Base-by-base conservation (phyloP, 805 yeast genomes). In the Maudiozyma turicensis region DNA sequence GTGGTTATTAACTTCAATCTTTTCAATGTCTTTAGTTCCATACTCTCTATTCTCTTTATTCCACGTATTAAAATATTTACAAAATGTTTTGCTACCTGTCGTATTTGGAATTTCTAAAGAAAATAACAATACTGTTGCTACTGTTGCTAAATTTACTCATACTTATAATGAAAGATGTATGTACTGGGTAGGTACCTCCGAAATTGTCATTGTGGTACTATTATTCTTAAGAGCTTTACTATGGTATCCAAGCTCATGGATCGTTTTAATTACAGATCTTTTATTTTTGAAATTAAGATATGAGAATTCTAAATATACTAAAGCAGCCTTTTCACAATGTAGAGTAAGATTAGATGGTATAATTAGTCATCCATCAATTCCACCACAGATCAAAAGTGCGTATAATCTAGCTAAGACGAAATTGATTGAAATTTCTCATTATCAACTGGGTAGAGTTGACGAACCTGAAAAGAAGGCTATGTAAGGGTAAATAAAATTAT, bases 41-140 rank as follows among this genome's bases (percentile, higher is more conserved):
- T 88, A 85, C 61, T 71, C 79, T 43, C 70, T 86, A 49, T 90
- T 84, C 66, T 83, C 96, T 7, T 62, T 81, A 15, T 89, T 91
- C 78, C 97, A 90, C 64, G 81, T 80, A 9, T 71, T 89, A 59
- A 81, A 84, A 15, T 91, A 86, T 70, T 54, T 76, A 48, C 79
- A 84, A 57, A 73, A 80, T 40, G 76, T 74, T 54, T 55, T 91
- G 49, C 71, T 90, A 47, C 95, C 97, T 39, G 71, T 78, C 6
- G 67, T 80, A 28, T 57, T 61, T 7, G 52, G 53, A 15, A 41
- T 58, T 20, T 55, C 51, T 15, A 49, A 53, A n/a, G 58, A 57
- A 40, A 58, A 55, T 31, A 57, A 74, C 76, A 48, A 47, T 28
- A 31, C 50, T n/a, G 51, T 60, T 8, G 33, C 43, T 1, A 34